Conservation (phyloP, 495 filamentous ascomycete species). For the Xylaria scruposa region DNA sequence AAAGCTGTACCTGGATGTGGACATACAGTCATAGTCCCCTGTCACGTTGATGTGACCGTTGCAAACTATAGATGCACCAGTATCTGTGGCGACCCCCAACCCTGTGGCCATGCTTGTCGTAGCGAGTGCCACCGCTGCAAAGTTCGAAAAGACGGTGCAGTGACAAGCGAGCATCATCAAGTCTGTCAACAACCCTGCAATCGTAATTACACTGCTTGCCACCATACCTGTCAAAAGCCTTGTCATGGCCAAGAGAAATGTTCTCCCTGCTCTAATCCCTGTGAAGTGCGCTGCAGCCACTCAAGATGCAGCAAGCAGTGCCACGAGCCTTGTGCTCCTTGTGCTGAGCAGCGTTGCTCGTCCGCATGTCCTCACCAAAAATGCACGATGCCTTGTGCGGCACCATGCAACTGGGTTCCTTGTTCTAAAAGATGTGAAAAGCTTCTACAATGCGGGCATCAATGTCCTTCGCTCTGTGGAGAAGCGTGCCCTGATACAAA, state of each 20-base stretch:
- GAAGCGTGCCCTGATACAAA: constrained; percentile 63
- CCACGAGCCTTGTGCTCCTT: constrained; percentile 69
- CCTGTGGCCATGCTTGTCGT: constrained; percentile 69
- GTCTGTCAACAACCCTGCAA: constrained; percentile 61
- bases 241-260: constrained; percentile 66
- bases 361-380: constrained; percentile 63
- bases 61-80: constrained; percentile 53
- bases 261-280: constrained; percentile 59
- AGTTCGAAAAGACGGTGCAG: constrained; percentile 37
- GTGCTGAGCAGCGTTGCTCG: constrained; percentile 61
- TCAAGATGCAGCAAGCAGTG: constrained; percentile 65
- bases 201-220: constrained; percentile 63
- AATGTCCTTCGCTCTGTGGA: constrained; percentile 68
- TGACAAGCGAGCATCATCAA: constrained; percentile 52
- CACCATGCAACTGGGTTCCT: constrained; percentile 71
- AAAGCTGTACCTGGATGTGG: constrained; percentile 57
- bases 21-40: constrained; percentile 60
- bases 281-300: constrained; percentile 69
- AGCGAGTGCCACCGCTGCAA: constrained; percentile 59
- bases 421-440: constrained; percentile 69
- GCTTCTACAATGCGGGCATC: constrained; percentile 67
- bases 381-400: constrained; percentile 74
- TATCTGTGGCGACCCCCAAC: constrained; percentile 52
- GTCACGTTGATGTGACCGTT: constrained; percentile 52
- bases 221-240: constrained; percentile 56